A percentile compares a stretch with the other conserved stretches of the same genome.
These are phyloP conservation scores for Hyphochytrium catenoides DNA, from an alignment of 352 stramenopile species.

Conservation along the genomic window DNA sequence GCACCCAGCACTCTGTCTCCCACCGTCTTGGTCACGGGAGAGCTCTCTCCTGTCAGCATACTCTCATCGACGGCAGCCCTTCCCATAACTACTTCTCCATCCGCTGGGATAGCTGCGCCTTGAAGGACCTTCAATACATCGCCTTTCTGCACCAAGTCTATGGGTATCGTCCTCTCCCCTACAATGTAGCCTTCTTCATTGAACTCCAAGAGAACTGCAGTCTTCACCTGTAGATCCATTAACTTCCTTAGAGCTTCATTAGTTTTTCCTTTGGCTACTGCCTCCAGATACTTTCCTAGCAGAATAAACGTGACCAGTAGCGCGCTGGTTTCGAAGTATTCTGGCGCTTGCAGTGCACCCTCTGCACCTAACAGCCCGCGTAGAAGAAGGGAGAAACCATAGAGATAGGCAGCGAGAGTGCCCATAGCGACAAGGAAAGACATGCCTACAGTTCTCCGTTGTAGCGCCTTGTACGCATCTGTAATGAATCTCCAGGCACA, in stretches of 20 bases:
- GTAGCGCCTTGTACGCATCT: conserved; percentile 70
- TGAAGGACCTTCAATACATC: conserved; percentile 82
- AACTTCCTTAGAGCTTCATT: conserved; percentile 82
- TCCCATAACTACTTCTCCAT: conserved; percentile 70
- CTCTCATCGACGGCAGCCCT: conserved; percentile 73
- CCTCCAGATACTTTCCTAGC: conserved; percentile 90
- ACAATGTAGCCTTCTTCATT: conserved; percentile 21
- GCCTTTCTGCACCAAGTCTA: conserved; percentile 64
- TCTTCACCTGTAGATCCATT: conserved; percentile 78
- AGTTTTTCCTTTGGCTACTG: conserved; percentile 75
- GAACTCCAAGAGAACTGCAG: conserved; percentile 69
- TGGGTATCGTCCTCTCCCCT: conserved; percentile 47
- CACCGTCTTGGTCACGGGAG: conserved; percentile 68
- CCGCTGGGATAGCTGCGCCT: conserved; percentile 67
- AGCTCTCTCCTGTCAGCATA: conserved; percentile 82
- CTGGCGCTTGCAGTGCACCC: conserved; percentile 26
- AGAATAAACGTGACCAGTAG: conserved; percentile 96
- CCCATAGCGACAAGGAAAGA: conserved; percentile 90
- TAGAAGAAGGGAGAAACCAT: conserved; percentile 68
- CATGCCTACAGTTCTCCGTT: conserved; percentile 78
- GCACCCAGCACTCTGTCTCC: conserved; percentile 66
- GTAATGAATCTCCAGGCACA: conserved; percentile 77
- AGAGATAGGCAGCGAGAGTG: conserved; percentile 85
- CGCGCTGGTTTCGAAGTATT: conserved; percentile 94
- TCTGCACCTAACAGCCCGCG: conserved; percentile 33